Conservation (phyloP, 306 rosid genomes). For the Dalbergia cultrata region DNA sequence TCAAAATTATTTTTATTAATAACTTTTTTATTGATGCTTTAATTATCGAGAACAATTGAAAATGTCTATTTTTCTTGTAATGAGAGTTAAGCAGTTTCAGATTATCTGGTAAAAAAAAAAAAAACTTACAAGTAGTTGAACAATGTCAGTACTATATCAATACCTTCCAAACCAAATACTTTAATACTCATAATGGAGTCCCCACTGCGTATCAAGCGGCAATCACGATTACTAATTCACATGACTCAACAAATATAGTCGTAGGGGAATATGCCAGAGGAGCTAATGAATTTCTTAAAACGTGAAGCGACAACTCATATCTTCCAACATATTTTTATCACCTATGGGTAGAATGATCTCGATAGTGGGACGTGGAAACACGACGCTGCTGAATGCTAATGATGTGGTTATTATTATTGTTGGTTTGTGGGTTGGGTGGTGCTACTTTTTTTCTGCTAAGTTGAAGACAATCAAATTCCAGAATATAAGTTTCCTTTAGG, state of each 20-base stretch:
- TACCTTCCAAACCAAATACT: neutral
- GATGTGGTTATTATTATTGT: slow-evolving; percentile 44
- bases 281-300: slow-evolving; percentile 17
- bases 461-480: slow-evolving; percentile 36
- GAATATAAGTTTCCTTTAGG: slow-evolving; percentile 35
- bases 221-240: neutral
- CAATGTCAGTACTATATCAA: neutral
- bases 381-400: slow-evolving; percentile 46
- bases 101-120: too few relatives aligned
- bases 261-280: slow-evolving; percentile 24
- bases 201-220: slow-evolving; percentile 2
- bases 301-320: slow-evolving; percentile 29
- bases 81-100: too few relatives aligned
- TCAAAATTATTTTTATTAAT: too few relatives aligned
- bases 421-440: slow-evolving; percentile 41
- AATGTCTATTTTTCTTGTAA: too few relatives aligned
- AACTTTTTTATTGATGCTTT: too few relatives aligned
- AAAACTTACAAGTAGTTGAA: neutral
- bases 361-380: slow-evolving; percentile 52
- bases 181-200: slow-evolving; percentile 1
- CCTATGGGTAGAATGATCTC: slow-evolving; percentile 30
- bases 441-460: slow-evolving; percentile 25
- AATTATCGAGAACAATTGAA: too few relatives aligned
- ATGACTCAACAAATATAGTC: neutral
- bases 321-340: neutral